phyloP scores from a whole-genome alignment of 768 basidiomycete species.

The Podaxis sp. region DNA sequence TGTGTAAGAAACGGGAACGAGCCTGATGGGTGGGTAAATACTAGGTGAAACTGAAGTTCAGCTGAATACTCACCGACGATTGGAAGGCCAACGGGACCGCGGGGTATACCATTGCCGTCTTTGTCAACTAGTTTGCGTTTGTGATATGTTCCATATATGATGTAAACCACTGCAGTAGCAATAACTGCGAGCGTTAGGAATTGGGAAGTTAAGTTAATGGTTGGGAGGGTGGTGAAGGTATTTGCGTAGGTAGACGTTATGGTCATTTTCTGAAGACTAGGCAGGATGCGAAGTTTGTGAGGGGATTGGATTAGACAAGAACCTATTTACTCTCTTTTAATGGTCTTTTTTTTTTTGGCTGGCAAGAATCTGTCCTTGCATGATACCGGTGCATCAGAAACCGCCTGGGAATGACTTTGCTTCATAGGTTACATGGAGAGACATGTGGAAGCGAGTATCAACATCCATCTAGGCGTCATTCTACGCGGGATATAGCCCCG shows the following conservation, averaged over 20 bases:
- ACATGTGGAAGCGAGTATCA: neutral
- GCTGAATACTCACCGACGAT: neutral
- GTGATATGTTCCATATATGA: neutral
- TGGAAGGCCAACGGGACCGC: constrained; percentile 17
- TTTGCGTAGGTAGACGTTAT: neutral
- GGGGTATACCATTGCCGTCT: constrained; percentile 15
- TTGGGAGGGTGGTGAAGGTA: neutral
- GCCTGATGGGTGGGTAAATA: constrained; percentile 18
- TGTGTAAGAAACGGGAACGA: constrained; percentile 39
- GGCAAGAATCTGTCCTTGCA: neutral
- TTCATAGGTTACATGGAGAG: neutral
- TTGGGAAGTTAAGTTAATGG: neutral
- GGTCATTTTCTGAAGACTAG: neutral
- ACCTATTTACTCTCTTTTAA: neutral
- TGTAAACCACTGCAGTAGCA: neutral
- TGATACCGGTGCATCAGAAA: neutral
- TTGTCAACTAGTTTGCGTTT: constrained; percentile 2
- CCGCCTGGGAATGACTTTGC: neutral
- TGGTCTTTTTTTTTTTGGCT: neutral
- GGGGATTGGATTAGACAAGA: neutral
- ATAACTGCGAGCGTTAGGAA: neutral
- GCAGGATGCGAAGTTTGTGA: neutral
- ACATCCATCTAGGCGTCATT: neutral
- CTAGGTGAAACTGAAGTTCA: neutral
- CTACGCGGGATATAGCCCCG: neutral